Evolutionary conservation across 805 yeast genomes (phyloP).

Genomic region (Priceomyces fermenticarens): DNA sequence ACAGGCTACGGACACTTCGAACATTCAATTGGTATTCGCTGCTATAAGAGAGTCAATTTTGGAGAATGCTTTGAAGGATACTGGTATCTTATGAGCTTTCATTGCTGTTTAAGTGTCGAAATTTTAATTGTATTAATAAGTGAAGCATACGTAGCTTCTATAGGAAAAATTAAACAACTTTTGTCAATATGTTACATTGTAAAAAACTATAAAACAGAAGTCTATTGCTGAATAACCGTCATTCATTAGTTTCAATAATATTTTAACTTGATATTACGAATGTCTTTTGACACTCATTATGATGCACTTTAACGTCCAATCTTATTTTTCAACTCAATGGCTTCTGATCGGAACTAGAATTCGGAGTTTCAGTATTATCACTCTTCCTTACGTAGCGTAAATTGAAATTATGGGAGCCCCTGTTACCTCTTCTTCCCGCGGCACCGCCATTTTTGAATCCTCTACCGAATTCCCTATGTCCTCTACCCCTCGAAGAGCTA

Average conservation of each 20-base stretch:
- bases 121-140: neutral
- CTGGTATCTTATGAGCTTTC: slow-evolving; percentile 55
- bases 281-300: too few species aligned
- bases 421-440: slow-evolving; percentile 16
- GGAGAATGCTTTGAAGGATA: slow-evolving; percentile 71
- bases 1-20: slow-evolving; percentile 91
- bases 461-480: slow-evolving; percentile 6
- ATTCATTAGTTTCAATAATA: too few species aligned
- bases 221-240: too few species aligned
- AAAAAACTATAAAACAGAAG: too few species aligned
- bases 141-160: too few species aligned
- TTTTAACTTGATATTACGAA: too few species aligned
- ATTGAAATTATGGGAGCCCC: slow-evolving; percentile 20
- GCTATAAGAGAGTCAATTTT: slow-evolving; percentile 79
- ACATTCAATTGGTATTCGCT: slow-evolving; percentile 80
- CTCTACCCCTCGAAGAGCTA: slow-evolving; percentile 10
- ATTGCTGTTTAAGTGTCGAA: neutral
- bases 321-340: too few species aligned
- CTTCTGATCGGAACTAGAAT: too few species aligned
- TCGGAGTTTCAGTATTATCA: too few species aligned
- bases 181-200: too few species aligned
- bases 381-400: slow-evolving; percentile 24
- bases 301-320: too few species aligned
- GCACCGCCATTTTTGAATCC: slow-evolving; percentile 5
- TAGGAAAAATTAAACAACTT: too few species aligned